phyloP scores from a whole-genome alignment of 192 early-diverging fungal genomes.

The Coemansia sp. region DNA sequence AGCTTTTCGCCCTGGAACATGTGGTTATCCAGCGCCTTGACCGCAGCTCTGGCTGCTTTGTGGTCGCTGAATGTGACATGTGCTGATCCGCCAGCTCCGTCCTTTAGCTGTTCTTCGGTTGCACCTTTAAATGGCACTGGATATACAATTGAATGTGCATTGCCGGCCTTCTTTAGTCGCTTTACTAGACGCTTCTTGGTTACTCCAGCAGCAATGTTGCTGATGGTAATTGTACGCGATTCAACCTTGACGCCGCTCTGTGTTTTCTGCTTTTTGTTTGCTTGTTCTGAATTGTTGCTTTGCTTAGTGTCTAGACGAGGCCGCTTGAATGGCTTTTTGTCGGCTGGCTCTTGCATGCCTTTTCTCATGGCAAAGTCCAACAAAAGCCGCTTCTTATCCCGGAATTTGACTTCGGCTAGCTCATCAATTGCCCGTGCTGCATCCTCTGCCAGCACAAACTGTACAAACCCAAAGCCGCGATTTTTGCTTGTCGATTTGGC shows the following conservation, averaged over 20 bases:
- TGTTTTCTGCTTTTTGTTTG: conserved; percentile 27
- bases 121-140: conserved; percentile 51
- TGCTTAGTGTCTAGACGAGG: conserved; percentile 5
- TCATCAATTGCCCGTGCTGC: conserved; percentile 72
- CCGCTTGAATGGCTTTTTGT: conserved; percentile 15
- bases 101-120: conserved; percentile 44
- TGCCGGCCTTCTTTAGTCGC: conserved; percentile 55
- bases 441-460: conserved; percentile 61
- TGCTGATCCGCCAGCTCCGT: conserved; percentile 41
- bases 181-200: conserved; percentile 78
- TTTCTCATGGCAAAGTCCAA: conserved; percentile 74
- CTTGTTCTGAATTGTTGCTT: conserved; percentile 23
- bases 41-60: conserved; percentile 52
- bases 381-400: conserved; percentile 64
- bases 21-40: conserved; percentile 65
- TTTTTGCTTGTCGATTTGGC: conserved; percentile 47
- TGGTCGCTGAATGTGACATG: conserved; percentile 46
- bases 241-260: conserved; percentile 11
- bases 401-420: conserved; percentile 73
- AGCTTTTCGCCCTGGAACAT: conserved; percentile 71
- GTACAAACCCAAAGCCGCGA: conserved; percentile 91
- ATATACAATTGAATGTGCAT: conserved; percentile 63
- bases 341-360: neutral
- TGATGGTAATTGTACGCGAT: conserved; percentile 39
- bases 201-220: conserved; percentile 59